Base-by-base conservation (phyloP, 805 yeast genomes). In the Kazachstania taianensis region DNA sequence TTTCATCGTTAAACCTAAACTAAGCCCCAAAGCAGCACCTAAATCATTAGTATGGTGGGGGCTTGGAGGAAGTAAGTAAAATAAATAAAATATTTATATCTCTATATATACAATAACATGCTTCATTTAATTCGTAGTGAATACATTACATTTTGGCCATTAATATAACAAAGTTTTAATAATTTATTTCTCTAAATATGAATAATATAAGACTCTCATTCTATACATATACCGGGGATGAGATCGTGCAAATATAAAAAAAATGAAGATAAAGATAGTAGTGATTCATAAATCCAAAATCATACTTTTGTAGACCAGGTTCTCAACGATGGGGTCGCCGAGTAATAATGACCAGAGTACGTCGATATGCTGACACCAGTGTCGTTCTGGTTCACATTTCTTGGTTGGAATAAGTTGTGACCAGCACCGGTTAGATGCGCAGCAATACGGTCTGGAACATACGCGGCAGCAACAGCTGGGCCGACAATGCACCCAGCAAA, bases 381-480 rank as follows among this genome's bases (percentile, higher is more conserved):
- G 61, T 87, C 97, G 58, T 87, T 83, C 66, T 84, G 77, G 50
- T 68, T 62, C 53, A 70, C 75, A 48, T 77, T 75, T 66, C 85
- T 81, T 62, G 95, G 96, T 66, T 89, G 98, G 70, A 89, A 73
- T 43, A 89, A 61, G 57, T 94, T 94, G 25, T 63, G 52, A 46
- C 66, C 62, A 14, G 63, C 57, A 46, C 69, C 69, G 16, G 67
- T 60, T 28, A 54, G 37, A 17, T 38, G 33, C n/a, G 49, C 35
- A 27, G 59, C 61, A 30, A 66, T 42, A 37, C 55, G 45, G 27
- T 55, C 49, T 14, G 50, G 44, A 45, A 77, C 69, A 39, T 70
- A 64, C 32, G 71, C 63, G 30, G 84, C 74, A 22, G 89, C 97
- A 45, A 73, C 81, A 24, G 94, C 94, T 45, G 99, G 98, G 26